Percentiles rank a stretch among this genome's conserved stretches.
Evolutionary conservation across 192 early-diverging fungal species (phyloP).

Genomic region (Coemansia sp.): DNA sequence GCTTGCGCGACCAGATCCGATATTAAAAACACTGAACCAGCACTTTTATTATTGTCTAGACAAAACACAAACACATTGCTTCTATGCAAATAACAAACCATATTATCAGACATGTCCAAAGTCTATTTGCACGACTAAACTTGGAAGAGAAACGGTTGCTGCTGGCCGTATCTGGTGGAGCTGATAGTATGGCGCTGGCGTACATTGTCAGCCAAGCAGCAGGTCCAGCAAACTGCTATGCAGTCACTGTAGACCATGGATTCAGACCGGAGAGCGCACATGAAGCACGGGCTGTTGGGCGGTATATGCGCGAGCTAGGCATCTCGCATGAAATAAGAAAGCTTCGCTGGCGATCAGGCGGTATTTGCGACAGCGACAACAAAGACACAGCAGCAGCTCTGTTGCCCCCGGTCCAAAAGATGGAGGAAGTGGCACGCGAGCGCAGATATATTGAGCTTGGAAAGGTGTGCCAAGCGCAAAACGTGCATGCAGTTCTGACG

Average conservation of each 20-base stretch:
- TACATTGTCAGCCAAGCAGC: conserved; percentile 33
- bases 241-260: conserved; percentile 50
- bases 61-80: too few relatives aligned
- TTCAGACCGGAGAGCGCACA: conserved; percentile 40
- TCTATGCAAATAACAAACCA: conserved; percentile 2
- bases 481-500: conserved; percentile 30
- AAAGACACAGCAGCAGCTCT: neutral
- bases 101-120: conserved; percentile 17
- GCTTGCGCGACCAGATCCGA: too few relatives aligned
- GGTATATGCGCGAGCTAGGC: conserved; percentile 29
- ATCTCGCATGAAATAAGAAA: conserved; percentile 29
- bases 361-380: neutral
- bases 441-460: conserved; percentile 33
- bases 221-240: conserved; percentile 26
- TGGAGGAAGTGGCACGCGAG: conserved; percentile 45
- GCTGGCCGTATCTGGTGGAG: conserved; percentile 54
- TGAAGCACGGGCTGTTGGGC: conserved; percentile 33
- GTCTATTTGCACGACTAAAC: conserved; percentile 18
- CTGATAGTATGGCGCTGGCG: conserved; percentile 55
- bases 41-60: too few relatives aligned
- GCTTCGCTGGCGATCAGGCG: conserved; percentile 18
- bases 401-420: conserved; percentile 19
- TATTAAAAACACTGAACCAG: too few relatives aligned
- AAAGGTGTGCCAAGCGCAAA: conserved; percentile 8
- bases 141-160: conserved; percentile 30